Base-by-base conservation (phyloP, 1,284 basidiomycete genomes). In the Cutaneotrichosporon sp. region DNA sequence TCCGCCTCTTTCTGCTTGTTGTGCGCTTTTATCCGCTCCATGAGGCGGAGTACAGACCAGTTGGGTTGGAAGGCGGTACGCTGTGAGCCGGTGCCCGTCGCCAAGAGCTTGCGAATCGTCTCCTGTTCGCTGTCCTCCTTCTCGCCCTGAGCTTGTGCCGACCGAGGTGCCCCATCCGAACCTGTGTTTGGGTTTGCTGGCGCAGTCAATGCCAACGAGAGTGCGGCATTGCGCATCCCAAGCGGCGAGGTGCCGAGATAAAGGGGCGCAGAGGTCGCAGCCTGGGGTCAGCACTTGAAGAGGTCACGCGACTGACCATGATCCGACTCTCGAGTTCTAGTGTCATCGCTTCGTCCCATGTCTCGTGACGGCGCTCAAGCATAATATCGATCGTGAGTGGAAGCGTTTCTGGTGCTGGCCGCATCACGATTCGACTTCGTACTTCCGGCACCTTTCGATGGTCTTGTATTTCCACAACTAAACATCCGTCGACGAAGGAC, bases 391-490 rank as follows among this genome's bases (percentile, higher is more conserved):
- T 73, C 6, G 67, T 74, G 57, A 67, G 66, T 37, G 67, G 66
- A 27, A 74, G 54, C 22, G 68, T 70, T 51, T 71, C 72, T 2
- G 73, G 68, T 5, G 74, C 71, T 8, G 75, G 75, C 7, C 73
- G 66, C 65, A 76, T 73, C 12, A 76, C 70, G 19, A 75, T 67
- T 12, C 75, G 57, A n/a, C 61, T 64, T 25, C 65, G 54, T 0
- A 57, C 48, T 52, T 67, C 70, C 3, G 67, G 64, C 2, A 43
- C 45, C 42, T 66, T 63, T 25, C 75, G 62, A 37, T 65, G 70
- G 48, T 76, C 75, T 38, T 75, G 71, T 19, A 76, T 56, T 57
- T 76, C 74, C 32, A 76, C 70, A 10, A 76, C 71, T 10, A 75
- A 61, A 52, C 75, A 76, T 12, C 75, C 75, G 49, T 76, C 75